Conservation (phyloP, 176 grass and related monocot species). For the Puccinellia tenuiflora region DNA sequence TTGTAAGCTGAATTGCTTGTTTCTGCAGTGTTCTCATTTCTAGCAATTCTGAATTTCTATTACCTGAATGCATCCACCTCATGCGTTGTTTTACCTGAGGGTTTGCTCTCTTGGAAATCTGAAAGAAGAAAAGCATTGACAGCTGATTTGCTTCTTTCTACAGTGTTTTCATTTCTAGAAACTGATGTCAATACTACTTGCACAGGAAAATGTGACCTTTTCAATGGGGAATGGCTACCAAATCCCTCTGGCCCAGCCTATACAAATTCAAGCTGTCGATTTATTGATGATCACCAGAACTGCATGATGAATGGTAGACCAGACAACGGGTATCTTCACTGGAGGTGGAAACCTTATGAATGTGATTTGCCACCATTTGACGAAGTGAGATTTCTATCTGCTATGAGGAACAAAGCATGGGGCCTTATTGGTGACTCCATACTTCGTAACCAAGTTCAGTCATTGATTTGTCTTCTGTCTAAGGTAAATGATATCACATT, state of each 20-base stretch:
- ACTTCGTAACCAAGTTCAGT: slow-evolving; percentile 86
- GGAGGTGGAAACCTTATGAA: slow-evolving; percentile 74
- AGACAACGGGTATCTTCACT: slow-evolving; percentile 54
- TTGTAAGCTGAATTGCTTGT: background rate
- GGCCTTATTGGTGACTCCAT: slow-evolving; percentile 78
- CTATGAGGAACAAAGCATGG: slow-evolving; percentile 70
- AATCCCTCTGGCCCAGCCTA: slow-evolving; percentile 65
- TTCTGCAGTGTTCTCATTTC: slow-evolving; percentile 18
- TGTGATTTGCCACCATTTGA: slow-evolving; percentile 60
- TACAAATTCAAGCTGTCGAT: slow-evolving; percentile 68
- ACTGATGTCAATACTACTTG: slow-evolving; percentile 8
- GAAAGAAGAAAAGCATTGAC: background rate
- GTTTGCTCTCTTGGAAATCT: background rate
- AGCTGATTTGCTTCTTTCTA: background rate
- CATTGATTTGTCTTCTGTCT: slow-evolving; percentile 80
- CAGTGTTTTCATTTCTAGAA: slow-evolving; percentile 19
- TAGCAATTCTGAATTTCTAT: background rate
- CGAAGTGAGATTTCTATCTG: slow-evolving; percentile 52
- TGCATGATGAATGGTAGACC: slow-evolving; percentile 76
- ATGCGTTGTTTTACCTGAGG: background rate
- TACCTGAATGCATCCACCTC: background rate
- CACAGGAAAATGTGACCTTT: slow-evolving; percentile 49
- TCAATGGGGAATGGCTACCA: slow-evolving; percentile 60
- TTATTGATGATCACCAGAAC: slow-evolving; percentile 75
- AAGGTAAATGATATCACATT: slow-evolving; percentile 38